Evolutionary conservation across 176 grass and related monocot genomes (phyloP).

Genomic region (Dendrocalamus sinicus): DNA sequence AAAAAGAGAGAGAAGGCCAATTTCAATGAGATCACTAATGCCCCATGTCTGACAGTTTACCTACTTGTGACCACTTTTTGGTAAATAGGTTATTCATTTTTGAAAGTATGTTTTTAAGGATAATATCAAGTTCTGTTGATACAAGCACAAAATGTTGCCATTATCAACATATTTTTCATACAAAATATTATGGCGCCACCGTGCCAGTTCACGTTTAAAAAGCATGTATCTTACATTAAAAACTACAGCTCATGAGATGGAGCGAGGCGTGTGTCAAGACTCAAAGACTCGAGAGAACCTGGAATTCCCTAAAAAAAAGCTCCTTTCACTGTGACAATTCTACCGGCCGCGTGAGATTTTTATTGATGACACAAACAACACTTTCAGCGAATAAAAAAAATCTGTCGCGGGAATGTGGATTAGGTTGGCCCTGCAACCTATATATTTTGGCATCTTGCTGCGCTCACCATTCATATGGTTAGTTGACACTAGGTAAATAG

Average conservation of each 20-base stretch:
- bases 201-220: background rate
- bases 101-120: background rate
- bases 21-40: background rate
- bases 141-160: background rate
- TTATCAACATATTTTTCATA: background rate
- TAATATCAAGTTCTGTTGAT: background rate
- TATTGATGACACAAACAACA: slow-evolving; percentile 3
- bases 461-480: background rate
- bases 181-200: background rate
- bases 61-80: background rate
- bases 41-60: slow-evolving; percentile 1
- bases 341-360: background rate
- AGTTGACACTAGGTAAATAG: slow-evolving; percentile 3
- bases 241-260: background rate
- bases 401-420: slow-evolving; percentile 29
- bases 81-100: background rate
- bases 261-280: background rate
- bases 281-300: background rate
- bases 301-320: background rate
- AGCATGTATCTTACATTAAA: background rate
- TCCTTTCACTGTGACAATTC: background rate
- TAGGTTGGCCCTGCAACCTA: slow-evolving; percentile 25
- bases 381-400: background rate
- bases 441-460: slow-evolving; percentile 11
- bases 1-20: slow-evolving; percentile 26